Percentiles rank a stretch among this genome's conserved stretches.
phyloP scores from a whole-genome alignment of 768 basidiomycete genomes.

The Phylloporus scabripes region DNA sequence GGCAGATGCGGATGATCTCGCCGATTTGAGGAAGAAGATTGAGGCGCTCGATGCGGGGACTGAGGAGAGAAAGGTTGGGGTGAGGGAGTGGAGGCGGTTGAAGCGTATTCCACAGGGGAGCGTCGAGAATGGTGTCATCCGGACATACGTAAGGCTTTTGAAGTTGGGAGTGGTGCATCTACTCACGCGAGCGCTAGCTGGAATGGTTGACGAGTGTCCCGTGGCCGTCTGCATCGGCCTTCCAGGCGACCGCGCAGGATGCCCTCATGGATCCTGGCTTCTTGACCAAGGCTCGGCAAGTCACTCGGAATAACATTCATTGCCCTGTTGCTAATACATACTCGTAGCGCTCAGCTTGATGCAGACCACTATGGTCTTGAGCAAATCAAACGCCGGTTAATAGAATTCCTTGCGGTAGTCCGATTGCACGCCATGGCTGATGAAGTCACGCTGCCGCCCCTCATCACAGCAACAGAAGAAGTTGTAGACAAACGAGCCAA shows the following conservation, averaged over 20 bases:
- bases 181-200: slow-evolving; percentile 37
- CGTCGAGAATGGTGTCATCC: slow-evolving; percentile 85
- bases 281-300: slow-evolving; percentile 57
- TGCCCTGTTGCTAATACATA: neutral
- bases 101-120: slow-evolving; percentile 86
- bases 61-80: slow-evolving; percentile 78
- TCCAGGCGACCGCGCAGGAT: slow-evolving; percentile 25
- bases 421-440: slow-evolving; percentile 41
- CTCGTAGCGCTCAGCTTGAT: slow-evolving; percentile 59
- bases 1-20: slow-evolving; percentile 75
- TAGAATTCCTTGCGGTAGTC: slow-evolving; percentile 90
- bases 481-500: slow-evolving; percentile 17
- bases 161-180: neutral
- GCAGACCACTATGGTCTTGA: slow-evolving; percentile 89
- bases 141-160: slow-evolving; percentile 59
- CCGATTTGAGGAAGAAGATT: slow-evolving; percentile 64
- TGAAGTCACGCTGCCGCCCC: slow-evolving; percentile 6
- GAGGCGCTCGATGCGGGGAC: slow-evolving; percentile 67
- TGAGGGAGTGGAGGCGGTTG: slow-evolving; percentile 77
- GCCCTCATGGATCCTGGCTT: slow-evolving; percentile 51
- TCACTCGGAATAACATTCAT: neutral
- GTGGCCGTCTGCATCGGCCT: slow-evolving; percentile 52
- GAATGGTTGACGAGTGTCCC: slow-evolving; percentile 88
- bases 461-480: slow-evolving; percentile 1
- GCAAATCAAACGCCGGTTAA: slow-evolving; percentile 84